Evolutionary conservation across 2,329 filamentous ascomycete species (phyloP).

Genomic region (Phaeosphaeria sp.): DNA sequence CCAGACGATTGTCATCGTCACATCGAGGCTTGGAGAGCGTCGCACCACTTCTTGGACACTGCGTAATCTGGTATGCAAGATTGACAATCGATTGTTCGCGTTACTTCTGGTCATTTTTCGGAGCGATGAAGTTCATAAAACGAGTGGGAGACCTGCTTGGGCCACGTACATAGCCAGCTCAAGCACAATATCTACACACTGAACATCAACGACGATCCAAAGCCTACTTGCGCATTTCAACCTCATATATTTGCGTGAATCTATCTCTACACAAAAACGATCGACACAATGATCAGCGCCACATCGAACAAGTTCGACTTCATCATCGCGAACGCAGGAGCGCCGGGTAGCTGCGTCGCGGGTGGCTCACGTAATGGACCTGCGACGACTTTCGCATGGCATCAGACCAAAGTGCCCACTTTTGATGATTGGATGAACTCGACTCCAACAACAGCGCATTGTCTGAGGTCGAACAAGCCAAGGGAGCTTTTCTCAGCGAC

Average conservation of each 20-base stretch:
- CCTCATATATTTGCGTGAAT: background rate
- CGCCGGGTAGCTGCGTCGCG: background rate
- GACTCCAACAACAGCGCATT: background rate
- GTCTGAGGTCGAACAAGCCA: background rate
- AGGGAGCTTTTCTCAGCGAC: background rate
- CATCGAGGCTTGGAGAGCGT: background rate
- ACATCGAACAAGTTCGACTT: background rate
- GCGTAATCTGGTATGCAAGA: background rate
- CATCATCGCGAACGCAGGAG: background rate
- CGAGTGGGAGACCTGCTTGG: background rate
- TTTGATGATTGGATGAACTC: background rate
- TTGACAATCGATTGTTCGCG: background rate
- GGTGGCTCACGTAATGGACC: background rate
- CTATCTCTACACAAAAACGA: background rate
- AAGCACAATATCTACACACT: background rate
- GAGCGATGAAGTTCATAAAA: background rate
- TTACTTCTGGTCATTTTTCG: background rate
- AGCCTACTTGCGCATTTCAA: background rate
- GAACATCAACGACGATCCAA: background rate
- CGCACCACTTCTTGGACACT: background rate
- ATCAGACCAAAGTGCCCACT: background rate
- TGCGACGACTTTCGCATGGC: background rate
- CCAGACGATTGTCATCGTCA: background rate
- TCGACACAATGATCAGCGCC: background rate
- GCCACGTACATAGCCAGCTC: background rate